Evolutionary conservation across 768 basidiomycete genomes (phyloP), one percentile per base, ranked within the genome.

Genomic region (Boletus subparvulus): DNA sequence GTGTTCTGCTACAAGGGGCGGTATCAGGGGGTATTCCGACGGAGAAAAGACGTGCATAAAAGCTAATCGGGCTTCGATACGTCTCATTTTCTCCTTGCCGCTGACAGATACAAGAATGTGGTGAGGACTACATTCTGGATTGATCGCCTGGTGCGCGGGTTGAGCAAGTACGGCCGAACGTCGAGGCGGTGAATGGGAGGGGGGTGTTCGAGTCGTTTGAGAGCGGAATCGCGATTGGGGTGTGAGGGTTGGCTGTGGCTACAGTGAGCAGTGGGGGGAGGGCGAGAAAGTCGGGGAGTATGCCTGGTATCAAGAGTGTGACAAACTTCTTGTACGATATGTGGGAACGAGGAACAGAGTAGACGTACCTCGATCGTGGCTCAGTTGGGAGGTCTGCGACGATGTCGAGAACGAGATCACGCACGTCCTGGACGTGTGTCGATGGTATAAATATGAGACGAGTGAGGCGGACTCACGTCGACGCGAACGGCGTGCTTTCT

Each of bases 151-250:
- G 95, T 1, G 95, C 95, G 19, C 89, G 84, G 0, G 94, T 95
- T 0, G 95, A 95, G 60, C 90, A 92, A 14, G 92, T 94, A 74
- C 97, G 92, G 55, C 90, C 91, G 75, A 98, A 99, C 6, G 82
- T 91, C 35, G 77, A 87, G 40, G 82, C 82, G 58, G 85, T 87
- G 74, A 83, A 98, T 3, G 84, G 85, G 24, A 86, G 74, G 24
- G 69, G 75, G 1, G 77, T 72, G n/a, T n/a, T n/a, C n/a, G n/a
- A n/a, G n/a, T n/a, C n/a, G n/a, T n/a, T n/a, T n/a, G n/a, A n/a
- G n/a, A n/a, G n/a, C n/a, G n/a, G n/a, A n/a, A n/a, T n/a, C 13
- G 75, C 64, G 40, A 87, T 74, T 0, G 87, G 87, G 3, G 84
- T 51, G 50, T 84, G 81, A 0, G 83, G 78, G 32, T n/a, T n/a